Conservation (phyloP, 495 filamentous ascomycete genomes). For the Trichoderma gamsii region DNA sequence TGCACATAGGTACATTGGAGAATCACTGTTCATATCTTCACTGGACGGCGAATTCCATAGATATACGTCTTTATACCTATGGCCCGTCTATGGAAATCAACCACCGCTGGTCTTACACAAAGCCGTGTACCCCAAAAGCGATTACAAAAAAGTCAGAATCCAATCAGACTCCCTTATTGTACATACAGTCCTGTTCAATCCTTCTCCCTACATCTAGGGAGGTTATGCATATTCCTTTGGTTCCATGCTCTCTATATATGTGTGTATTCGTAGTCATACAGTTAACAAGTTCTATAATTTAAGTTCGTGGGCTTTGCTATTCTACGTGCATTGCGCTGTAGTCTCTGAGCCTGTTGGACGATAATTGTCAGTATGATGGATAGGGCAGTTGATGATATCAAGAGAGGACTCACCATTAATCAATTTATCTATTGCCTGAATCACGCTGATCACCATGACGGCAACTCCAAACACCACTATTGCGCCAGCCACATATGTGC, state of each 20-base stretch:
- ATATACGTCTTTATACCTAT: too few relatives aligned
- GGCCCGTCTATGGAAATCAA: too few relatives aligned
- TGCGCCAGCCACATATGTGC: conserved; percentile 59
- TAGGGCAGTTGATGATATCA: conserved; percentile 19
- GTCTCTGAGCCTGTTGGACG: conserved; percentile 20
- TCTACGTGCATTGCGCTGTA: conserved; percentile 28
- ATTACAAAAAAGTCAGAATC: neutral
- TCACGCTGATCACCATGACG: conserved; percentile 80
- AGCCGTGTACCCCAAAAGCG: neutral
- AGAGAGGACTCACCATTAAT: conserved; percentile 33
- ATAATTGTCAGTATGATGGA: neutral
- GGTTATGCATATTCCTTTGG: conserved; percentile 1
- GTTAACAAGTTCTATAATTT: neutral
- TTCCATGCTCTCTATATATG: conserved; percentile 5
- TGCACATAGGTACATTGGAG: too few relatives aligned
- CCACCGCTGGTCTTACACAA: too few relatives aligned
- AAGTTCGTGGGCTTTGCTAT: neutral
- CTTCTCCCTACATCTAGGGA: neutral
- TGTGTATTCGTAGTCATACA: neutral
- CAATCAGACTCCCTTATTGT: neutral
- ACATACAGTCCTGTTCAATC: conserved; percentile 5
- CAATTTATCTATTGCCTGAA: conserved; percentile 68
- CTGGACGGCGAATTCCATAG: too few relatives aligned
- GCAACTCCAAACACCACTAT: conserved; percentile 68
- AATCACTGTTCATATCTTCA: too few relatives aligned